phyloP scores from a whole-genome alignment of 2,329 filamentous ascomycete species.

The Ophiostoma quercus region DNA sequence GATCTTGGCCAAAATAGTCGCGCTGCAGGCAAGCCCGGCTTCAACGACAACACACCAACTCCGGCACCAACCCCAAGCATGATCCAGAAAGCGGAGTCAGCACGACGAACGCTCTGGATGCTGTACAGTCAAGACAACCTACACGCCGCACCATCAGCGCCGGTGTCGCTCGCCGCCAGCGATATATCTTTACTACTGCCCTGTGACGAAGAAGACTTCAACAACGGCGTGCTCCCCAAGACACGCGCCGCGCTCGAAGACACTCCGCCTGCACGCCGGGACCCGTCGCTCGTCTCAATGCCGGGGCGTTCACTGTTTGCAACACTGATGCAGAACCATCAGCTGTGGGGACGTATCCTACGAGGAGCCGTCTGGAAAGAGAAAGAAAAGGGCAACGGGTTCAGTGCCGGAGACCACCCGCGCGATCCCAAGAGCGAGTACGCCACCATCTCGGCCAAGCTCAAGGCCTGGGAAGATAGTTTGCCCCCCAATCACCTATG shows the following conservation, averaged over 20 bases:
- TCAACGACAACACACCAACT: background rate
- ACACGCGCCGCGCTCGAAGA: slow-evolving; percentile 51
- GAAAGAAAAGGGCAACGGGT: slow-evolving; percentile 29
- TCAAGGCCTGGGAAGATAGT: slow-evolving; percentile 46
- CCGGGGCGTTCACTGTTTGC: slow-evolving; percentile 50
- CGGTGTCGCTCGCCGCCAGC: slow-evolving; percentile 46
- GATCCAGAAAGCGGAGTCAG: slow-evolving; percentile 50
- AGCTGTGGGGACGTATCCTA: slow-evolving; percentile 50
- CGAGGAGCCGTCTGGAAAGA: slow-evolving; percentile 45
- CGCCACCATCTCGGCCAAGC: slow-evolving; percentile 39
- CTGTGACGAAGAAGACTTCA: slow-evolving; percentile 49
- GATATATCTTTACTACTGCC: slow-evolving; percentile 53
- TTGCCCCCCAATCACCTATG: slow-evolving; percentile 47
- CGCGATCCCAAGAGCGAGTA: slow-evolving; percentile 48
- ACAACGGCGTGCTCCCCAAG: slow-evolving; percentile 42
- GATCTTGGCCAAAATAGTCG: slow-evolving; percentile 39
- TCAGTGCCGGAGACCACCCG: slow-evolving; percentile 34
- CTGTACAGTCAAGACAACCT: slow-evolving; percentile 54
- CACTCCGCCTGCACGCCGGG: slow-evolving; percentile 45
- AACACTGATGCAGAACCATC: slow-evolving; percentile 50
- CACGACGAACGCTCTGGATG: slow-evolving; percentile 56
- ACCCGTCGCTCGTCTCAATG: slow-evolving; percentile 42
- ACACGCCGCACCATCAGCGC: slow-evolving; percentile 48
- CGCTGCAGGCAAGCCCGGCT: background rate
- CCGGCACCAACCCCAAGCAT: slow-evolving; percentile 23